Evolutionary conservation across 805 yeast species (phyloP).

Genomic region (Cyberlindnera japonica): DNA sequence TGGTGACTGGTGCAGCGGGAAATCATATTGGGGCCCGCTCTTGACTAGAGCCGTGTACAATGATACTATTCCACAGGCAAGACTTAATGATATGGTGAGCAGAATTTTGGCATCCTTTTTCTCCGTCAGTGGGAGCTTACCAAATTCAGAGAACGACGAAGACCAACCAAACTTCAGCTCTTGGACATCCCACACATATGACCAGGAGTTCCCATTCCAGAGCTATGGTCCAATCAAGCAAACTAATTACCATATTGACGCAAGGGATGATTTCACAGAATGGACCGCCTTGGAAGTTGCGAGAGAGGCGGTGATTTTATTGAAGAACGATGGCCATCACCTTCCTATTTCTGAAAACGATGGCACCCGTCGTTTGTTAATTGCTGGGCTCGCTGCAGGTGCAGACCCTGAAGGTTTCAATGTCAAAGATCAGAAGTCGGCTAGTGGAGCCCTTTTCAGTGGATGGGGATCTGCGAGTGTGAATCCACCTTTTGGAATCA

Average conservation of each 20-base stretch:
- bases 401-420: constrained; percentile 49
- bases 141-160: constrained; percentile 37
- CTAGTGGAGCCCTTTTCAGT: constrained; percentile 50
- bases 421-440: constrained; percentile 49
- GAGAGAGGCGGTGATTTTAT: constrained; percentile 51
- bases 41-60: constrained; percentile 53
- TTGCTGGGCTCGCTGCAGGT: constrained; percentile 54
- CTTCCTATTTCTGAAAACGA: constrained; percentile 48
- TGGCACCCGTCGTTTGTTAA: constrained; percentile 38
- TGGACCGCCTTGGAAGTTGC: constrained; percentile 51
- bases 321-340: constrained; percentile 48
- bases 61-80: constrained; percentile 47
- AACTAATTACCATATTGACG: constrained; percentile 54
- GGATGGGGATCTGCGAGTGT: constrained; percentile 69
- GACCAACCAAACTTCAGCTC: constrained; percentile 52
- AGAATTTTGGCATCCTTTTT: constrained; percentile 56
- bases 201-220: constrained; percentile 51
- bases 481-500: constrained; percentile 50
- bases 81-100: constrained; percentile 61
- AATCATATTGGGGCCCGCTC: constrained; percentile 55
- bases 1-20: constrained; percentile 50
- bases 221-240: constrained; percentile 50
- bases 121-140: constrained; percentile 36
- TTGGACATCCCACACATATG: constrained; percentile 54
- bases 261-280: constrained; percentile 44